Evolutionary conservation across 1,284 basidiomycete genomes (phyloP), one percentile per base, ranked within the genome.

Genomic region (Heterobasidion annosum): DNA sequence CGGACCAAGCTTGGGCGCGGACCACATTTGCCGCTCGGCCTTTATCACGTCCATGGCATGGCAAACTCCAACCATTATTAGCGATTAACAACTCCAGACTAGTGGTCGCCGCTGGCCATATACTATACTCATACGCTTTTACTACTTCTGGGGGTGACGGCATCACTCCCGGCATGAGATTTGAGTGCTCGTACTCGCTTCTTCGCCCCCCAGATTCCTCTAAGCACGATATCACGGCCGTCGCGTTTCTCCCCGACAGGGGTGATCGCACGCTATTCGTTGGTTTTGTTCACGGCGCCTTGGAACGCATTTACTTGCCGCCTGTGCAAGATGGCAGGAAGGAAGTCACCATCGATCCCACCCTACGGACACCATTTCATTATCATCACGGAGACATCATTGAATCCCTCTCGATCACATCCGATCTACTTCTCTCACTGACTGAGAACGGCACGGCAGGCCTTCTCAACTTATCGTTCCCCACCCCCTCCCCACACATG

Each of bases 1-100:
- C 76, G 1, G 84, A 88, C 62, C 58, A 63, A 3, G 72, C 78
- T 15, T 91, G 88, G 88, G 59, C 69, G 2, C 63, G 61, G 13
- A 64, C 66, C 48, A 62, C 68, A 51, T 86, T 88, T 58, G 68
- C 85, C 40, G 85, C 86, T 2, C 78, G 84, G 3, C 87, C 87
- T 1, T 72, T 90, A 13, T 78, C 81, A n/a, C 71, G 70, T 37
- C 74, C 79, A 15, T 89, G 88, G 88, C 46, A 62, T 9, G 73
- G 71, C 42, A 85, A 78, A 62, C 67, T 77, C 6, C 81, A 80
- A 54, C 82, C 88, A 7, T 61, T 74, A 8, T 64, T 90, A n/a
- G 78, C 82, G 13, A 74, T 82, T 57, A 85, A 75, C 52, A 56
- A 68, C 9, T 78, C 78, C 18, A 71, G 81, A 10, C 68, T 90